Conservation (phyloP, 2,329 filamentous ascomycete species). For the Cercospora sesami region DNA sequence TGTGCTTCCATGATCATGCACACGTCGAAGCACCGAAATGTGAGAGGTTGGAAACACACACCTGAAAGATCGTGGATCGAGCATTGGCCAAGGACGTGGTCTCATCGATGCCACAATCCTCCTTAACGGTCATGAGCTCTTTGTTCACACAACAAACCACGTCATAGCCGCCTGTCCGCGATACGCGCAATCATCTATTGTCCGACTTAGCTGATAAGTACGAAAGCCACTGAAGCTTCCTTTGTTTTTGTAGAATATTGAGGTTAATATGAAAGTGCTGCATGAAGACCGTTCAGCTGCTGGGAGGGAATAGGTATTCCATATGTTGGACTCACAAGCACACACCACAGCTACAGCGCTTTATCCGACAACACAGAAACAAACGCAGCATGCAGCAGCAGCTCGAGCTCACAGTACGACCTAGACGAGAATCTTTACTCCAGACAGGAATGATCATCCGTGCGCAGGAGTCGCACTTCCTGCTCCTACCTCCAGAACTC, state of each 20-base stretch:
- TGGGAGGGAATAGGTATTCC: not conserved
- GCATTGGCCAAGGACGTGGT: not conserved
- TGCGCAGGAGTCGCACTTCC: slow-evolving; percentile 7
- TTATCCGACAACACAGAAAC: not conserved
- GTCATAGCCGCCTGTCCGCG: slow-evolving; percentile 3
- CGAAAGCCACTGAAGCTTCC: not conserved
- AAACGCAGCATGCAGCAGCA: slow-evolving; percentile 3
- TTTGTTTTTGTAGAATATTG: not conserved
- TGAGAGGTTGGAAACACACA: not conserved
- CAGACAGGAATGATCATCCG: not conserved
- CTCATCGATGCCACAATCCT: not conserved
- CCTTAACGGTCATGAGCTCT: slow-evolving; percentile 1
- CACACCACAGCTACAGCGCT: not conserved
- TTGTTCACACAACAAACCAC: not conserved
- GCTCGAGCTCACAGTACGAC: not conserved
- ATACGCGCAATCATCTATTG: slow-evolving; percentile 2
- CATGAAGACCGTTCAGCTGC: too few species aligned
- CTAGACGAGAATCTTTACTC: not conserved
- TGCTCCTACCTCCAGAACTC: slow-evolving; percentile 20
- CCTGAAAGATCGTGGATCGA: not conserved
- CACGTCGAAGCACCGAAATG: not conserved
- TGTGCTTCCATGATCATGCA: not conserved
- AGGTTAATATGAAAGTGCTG: not conserved
- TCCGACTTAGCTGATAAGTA: not conserved
- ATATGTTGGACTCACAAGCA: not conserved